A percentile compares a stretch with the other conserved stretches of the same genome.
Evolutionary conservation across 805 yeast species (phyloP).

Genomic region (Saccharomycopsis schoenii): DNA sequence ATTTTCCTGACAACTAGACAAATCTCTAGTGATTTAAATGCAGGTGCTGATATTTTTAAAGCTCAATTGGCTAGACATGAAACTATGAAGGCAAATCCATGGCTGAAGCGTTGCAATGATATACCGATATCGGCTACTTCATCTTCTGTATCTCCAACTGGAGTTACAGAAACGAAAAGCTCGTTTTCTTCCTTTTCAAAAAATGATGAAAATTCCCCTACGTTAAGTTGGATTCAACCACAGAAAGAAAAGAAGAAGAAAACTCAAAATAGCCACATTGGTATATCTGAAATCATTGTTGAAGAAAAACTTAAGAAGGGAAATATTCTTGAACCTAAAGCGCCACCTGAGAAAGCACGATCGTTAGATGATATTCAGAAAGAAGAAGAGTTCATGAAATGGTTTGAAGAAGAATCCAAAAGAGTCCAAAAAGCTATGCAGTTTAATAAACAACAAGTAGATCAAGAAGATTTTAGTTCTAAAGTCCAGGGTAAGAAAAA

Average conservation of each 20-base stretch:
- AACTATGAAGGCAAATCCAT: not conserved
- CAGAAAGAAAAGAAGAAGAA: not conserved
- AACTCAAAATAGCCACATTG: not conserved
- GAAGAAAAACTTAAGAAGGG: conserved; percentile 8
- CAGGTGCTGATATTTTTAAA: not conserved
- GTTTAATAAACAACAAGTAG: conserved; percentile 1
- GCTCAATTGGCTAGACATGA: not conserved
- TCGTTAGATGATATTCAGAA: conserved; percentile 63
- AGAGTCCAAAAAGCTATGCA: conserved; percentile 37
- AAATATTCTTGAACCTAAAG: not conserved
- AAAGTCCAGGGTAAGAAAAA: not conserved
- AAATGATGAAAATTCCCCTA: conserved; percentile 11
- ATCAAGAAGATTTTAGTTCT: not conserved
- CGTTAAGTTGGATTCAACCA: not conserved
- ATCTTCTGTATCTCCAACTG: not conserved
- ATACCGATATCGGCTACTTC: not conserved
- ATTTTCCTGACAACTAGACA: not conserved
- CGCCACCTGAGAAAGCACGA: conserved; percentile 18
- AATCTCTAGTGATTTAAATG: not conserved
- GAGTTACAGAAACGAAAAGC: not conserved
- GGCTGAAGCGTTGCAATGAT: conserved; percentile 2
- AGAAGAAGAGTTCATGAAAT: conserved; percentile 74
- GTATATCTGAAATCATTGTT: conserved; percentile 6
- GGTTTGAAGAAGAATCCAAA: conserved; percentile 82
- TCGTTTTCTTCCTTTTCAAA: not conserved